A percentile compares a stretch with the other conserved stretches of the same genome.
Conservation (phyloP, 768 basidiomycete genomes). For the Leccinum rimulosum region DNA sequence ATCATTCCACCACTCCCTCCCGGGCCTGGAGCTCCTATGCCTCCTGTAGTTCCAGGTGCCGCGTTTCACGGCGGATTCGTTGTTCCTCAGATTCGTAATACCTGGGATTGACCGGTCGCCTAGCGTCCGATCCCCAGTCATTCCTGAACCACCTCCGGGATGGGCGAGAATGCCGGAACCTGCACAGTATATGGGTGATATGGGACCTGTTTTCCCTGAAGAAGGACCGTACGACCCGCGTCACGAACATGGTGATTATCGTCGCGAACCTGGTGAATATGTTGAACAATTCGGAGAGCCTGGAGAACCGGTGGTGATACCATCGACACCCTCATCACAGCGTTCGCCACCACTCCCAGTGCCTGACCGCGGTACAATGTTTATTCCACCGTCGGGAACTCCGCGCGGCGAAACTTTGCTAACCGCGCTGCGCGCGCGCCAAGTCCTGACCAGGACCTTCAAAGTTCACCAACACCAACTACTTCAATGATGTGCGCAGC, state of each 20-base stretch:
- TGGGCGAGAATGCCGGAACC: conserved; percentile 28
- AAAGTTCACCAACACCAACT: no score
- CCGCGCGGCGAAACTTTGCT: background rate
- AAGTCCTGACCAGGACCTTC: no score
- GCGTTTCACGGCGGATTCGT: conserved; percentile 23
- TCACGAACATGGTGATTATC: background rate
- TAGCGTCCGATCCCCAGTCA: conserved; percentile 19
- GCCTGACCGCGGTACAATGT: conserved; percentile 11
- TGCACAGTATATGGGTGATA: conserved; percentile 5
- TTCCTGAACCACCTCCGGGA: conserved; percentile 19
- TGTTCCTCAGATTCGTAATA: conserved; percentile 20
- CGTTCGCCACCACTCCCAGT: conserved; percentile 19
- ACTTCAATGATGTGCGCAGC: no score
- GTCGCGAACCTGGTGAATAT: conserved; percentile 7
- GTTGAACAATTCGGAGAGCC: conserved; percentile 4
- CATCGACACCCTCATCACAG: conserved; percentile 19
- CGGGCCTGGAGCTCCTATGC: conserved; percentile 9
- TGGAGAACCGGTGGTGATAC: conserved; percentile 24
- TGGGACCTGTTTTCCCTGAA: conserved; percentile 37
- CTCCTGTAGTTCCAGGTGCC: conserved; percentile 16
- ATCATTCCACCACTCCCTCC: conserved; percentile 26
- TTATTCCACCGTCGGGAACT: conserved; percentile 11
- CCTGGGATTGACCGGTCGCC: conserved; percentile 14
- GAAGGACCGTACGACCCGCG: conserved; percentile 19
- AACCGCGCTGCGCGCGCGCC: no score